Evolutionary conservation across 2,329 filamentous ascomycete genomes (phyloP).

Genomic region (Emergomyces pasteurianus): DNA sequence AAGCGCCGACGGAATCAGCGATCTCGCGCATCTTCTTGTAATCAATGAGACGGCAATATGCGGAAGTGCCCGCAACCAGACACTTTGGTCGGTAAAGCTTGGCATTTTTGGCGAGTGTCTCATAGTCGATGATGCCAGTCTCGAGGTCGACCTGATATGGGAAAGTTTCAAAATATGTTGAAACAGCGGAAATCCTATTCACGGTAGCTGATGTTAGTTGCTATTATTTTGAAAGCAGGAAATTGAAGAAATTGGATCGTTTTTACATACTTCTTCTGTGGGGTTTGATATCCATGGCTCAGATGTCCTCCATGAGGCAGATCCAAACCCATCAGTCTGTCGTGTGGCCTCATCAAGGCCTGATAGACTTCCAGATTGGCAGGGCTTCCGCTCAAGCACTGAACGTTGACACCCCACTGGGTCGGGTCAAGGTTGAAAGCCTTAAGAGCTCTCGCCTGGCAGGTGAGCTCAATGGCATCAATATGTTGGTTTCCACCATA

Average conservation of each 20-base stretch:
- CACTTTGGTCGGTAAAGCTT: conserved; percentile 88
- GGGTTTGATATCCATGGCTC: conserved; percentile 94
- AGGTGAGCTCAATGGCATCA: conserved; percentile 87
- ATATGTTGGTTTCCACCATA: conserved; percentile 99
- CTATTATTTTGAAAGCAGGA: background rate
- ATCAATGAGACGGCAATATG: conserved; percentile 92
- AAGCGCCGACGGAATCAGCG: conserved; percentile 81
- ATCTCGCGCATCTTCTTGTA: conserved; percentile 87
- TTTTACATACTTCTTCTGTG: conserved; percentile 59
- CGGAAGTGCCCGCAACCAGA: conserved; percentile 86
- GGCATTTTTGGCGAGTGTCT: conserved; percentile 76
- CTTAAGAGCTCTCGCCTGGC: conserved; percentile 85
- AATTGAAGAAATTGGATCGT: background rate
- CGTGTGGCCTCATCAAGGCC: conserved; percentile 83
- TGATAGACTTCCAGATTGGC: conserved; percentile 98
- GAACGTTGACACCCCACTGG: conserved; percentile 98
- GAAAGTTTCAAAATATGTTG: conserved; percentile 97
- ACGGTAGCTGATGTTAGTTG: conserved; percentile 1
- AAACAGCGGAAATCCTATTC: conserved; percentile 79
- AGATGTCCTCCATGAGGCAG: conserved; percentile 93
- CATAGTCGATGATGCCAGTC: conserved; percentile 92
- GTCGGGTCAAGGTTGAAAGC: conserved; percentile 75
- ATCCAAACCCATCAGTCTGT: conserved; percentile 93
- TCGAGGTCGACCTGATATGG: conserved; percentile 85
- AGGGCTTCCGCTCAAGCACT: conserved; percentile 82